Base-by-base conservation (phyloP, 2,329 filamentous ascomycete species). In the Pseudopithomyces chartarum region DNA sequence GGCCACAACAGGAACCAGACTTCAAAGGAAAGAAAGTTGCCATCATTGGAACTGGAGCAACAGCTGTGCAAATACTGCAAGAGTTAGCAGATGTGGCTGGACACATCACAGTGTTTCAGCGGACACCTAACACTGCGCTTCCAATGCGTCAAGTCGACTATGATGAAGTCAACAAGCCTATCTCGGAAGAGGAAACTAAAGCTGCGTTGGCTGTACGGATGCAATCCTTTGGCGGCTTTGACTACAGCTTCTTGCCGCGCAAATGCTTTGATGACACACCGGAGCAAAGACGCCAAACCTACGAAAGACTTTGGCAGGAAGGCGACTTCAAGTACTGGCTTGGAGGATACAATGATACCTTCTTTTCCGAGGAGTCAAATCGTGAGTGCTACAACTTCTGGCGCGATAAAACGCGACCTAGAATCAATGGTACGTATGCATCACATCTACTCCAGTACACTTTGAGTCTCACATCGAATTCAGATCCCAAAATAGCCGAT, bases 51-150 rank as follows among this genome's bases (percentile, higher is more conserved):
- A 67, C 66, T n/a, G 55, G 86, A 1, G 81, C 85, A 0, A 84
- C 84, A 0, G 86, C 85, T 0, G 82, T 88, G 1, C 86, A 89
- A 61, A 80, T 87, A 38, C 79, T 81, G 0, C 86, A 89, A 58
- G 84, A 83, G 33, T 81, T 82, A 75, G 83, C 80, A 2, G 80
- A 80, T 1, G 65, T 78, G 8, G 84, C 81, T 0, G 77, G 76
- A 6, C 68, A 69, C 42, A 45, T 90, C 0, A 79, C 73, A 3
- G 82, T 90, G 39, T 88, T 88, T 71, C 85, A 89, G 65, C 81
- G 87, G 2, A 89, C 85, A 0, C 86, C 86, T 0, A 70, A 66
- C 47, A 59, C 60, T 43, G 54, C 63, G 1, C 19, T 70, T 2
- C 65, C 68, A 13, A 69, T 73, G 67, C 42, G 42, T n/a, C 47